Percentiles rank a stretch among this genome's conserved stretches.
Conservation (phyloP, 2,329 filamentous ascomycete genomes). For the Pseudogymnoascus sp. region DNA sequence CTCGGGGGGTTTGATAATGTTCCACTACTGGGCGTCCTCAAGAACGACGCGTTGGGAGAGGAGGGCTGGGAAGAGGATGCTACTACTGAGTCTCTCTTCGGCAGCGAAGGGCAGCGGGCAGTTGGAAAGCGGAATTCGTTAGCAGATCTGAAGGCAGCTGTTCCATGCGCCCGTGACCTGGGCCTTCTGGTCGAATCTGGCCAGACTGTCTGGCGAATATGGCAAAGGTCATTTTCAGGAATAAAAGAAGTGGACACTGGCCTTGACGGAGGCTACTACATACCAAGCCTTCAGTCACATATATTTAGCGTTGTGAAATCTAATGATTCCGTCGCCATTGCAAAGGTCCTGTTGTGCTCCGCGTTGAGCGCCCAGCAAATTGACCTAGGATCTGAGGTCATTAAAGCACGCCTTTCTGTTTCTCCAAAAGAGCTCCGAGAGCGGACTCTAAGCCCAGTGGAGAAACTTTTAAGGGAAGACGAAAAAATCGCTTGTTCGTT, state of each 20-base stretch:
- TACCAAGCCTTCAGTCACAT: constrained; percentile 32
- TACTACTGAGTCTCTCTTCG: neutral
- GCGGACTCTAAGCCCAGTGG: constrained; percentile 38
- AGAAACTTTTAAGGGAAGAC: constrained; percentile 39
- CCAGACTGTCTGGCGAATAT: constrained; percentile 23
- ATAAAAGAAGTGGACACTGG: neutral
- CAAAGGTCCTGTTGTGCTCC: constrained; percentile 38
- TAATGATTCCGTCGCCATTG: constrained; percentile 32
- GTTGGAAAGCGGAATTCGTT: neutral
- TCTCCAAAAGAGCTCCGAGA: constrained; percentile 38
- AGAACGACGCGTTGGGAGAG: neutral
- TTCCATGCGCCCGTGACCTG: constrained; percentile 17
- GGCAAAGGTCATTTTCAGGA: constrained; percentile 18
- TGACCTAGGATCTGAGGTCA: constrained; percentile 33
- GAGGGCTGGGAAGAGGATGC: neutral
- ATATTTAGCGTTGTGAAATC: constrained; percentile 24
- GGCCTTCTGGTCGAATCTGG: constrained; percentile 20
- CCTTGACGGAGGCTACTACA: constrained; percentile 7
- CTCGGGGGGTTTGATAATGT: neutral
- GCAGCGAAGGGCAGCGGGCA: neutral
- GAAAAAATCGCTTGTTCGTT: constrained; percentile 44
- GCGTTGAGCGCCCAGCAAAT: constrained; percentile 37
- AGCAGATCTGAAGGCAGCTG: constrained; percentile 10
- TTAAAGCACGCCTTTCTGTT: constrained; percentile 31
- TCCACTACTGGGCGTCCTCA: neutral